Base-by-base conservation (phyloP, 345 rosid genomes). In the Ricinus communis region DNA sequence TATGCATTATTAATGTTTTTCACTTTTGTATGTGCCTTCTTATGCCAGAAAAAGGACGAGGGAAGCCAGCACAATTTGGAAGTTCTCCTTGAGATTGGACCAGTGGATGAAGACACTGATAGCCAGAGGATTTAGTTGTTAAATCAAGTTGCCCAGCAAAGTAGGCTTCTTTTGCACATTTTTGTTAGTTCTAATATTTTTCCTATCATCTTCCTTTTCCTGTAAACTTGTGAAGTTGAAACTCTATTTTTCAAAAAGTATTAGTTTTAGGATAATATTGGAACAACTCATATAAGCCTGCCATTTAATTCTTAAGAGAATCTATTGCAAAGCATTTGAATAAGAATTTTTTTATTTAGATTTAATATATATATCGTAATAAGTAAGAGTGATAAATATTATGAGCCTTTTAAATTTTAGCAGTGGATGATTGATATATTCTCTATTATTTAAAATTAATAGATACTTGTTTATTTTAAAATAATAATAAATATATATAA, bases 111-210 rank as follows among this genome's bases (percentile, higher is more conserved):
- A 78, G 65, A 91, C 85, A 46, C 80, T 92, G 84, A 82, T 90
- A 79, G 76, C 81, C 3, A 94, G 87, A 76, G 97, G 99, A 81
- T n/a, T 82, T 91, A 69, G 96, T 92, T 61, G 92, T 84, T 70
- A 94, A 87, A 81, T 90, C 93, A 30, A 92, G 97, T 82, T 87
- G 88, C 79, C 97, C 99, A 18, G 97, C 97, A 72, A 94, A 90
- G 98, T 94, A 83, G 77, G 73, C 47, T 58, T 61, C 77, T 6
- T 66, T 64, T 43, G 18, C 5, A 24, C 31, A 57, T 50, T 77
- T 68, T 52, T 27, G 0, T 64, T 51, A 27, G 12, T 71, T 25
- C 33, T 33, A 53, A 40, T 68, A n/a, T 53, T 46, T 47, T 8
- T 43, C 47, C 50, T 54, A 28, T 18, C 46, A 27, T 15, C 5